Percentiles rank a stretch among this genome's conserved stretches.
phyloP scores from a whole-genome alignment of 202 grass and related monocot species.

The Setaria viridis region DNA sequence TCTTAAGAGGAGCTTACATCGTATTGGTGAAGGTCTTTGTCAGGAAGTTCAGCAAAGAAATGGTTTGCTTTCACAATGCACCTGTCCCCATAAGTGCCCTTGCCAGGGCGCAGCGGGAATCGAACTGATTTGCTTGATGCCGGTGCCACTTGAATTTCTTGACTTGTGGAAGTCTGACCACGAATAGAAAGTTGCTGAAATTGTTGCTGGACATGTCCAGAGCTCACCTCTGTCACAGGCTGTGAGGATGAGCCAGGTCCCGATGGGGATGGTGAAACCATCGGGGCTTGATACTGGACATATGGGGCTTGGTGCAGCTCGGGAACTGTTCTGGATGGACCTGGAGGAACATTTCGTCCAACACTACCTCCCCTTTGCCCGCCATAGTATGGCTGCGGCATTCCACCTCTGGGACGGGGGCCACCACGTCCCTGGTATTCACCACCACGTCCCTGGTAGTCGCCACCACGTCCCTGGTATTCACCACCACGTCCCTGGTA shows the following conservation, averaged over 20 bases:
- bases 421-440: slow-evolving; percentile 45
- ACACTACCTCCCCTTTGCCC: slow-evolving; percentile 61
- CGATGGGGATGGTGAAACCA: slow-evolving; percentile 60
- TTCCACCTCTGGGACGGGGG: slow-evolving; percentile 58
- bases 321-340: slow-evolving; percentile 84
- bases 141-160: slow-evolving; percentile 69
- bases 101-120: slow-evolving; percentile 91
- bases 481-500: slow-evolving; percentile 54
- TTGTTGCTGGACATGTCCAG: slow-evolving; percentile 71
- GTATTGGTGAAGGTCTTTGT: slow-evolving; percentile 99
- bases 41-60: slow-evolving; percentile 96
- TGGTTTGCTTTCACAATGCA: slow-evolving; percentile 98
- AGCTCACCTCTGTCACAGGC: slow-evolving; percentile 61
- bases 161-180: slow-evolving; percentile 57
- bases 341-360: slow-evolving; percentile 59
- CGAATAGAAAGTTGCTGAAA: slow-evolving; percentile 64
- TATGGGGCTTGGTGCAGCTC: slow-evolving; percentile 98
- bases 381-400: slow-evolving; percentile 65
- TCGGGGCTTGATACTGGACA: slow-evolving; percentile 68
- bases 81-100: slow-evolving; percentile 82
- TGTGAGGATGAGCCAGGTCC: slow-evolving; percentile 66
- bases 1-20: slow-evolving; percentile 65
- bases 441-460: slow-evolving; percentile 50
- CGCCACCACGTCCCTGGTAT: slow-evolving; percentile 40
- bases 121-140: slow-evolving; percentile 82